Evolutionary conservation across 257 asterid genomes (phyloP).

Genomic region (Nicotiana sylvestris): DNA sequence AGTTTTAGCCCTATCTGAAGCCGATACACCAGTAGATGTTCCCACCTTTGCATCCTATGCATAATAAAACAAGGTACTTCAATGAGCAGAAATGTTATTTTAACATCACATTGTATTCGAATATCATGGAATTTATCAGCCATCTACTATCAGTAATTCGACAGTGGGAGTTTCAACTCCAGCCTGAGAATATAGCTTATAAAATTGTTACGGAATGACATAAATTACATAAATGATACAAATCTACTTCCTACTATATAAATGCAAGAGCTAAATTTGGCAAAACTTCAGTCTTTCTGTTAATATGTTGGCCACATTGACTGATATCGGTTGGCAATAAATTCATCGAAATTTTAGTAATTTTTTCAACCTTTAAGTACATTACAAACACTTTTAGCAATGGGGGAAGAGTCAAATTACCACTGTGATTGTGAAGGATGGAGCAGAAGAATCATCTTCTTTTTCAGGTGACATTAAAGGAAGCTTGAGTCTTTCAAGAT

Average conservation of each 20-base stretch:
- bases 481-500: constrained; percentile 67
- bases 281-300: neutral
- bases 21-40: constrained; percentile 65
- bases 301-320: neutral
- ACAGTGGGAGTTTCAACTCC: neutral
- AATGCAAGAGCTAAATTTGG: neutral
- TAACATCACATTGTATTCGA: neutral
- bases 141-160: neutral
- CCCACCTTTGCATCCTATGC: constrained; percentile 75
- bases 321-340: neutral
- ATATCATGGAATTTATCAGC: neutral
- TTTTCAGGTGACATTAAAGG: constrained; percentile 78
- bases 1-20: constrained; percentile 75
- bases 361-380: neutral
- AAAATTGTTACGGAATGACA: neutral
- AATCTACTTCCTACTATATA: neutral
- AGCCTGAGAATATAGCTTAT: neutral
- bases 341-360: neutral
- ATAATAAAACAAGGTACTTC: neutral
- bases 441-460: constrained; percentile 67
- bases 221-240: neutral
- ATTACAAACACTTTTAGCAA: neutral
- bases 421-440: constrained; percentile 86
- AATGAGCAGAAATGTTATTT: neutral
- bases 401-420: constrained; percentile 27